These are phyloP conservation scores for Rosa multiflora DNA, from an alignment of 306 rosid genomes.

Conservation along the genomic window DNA sequence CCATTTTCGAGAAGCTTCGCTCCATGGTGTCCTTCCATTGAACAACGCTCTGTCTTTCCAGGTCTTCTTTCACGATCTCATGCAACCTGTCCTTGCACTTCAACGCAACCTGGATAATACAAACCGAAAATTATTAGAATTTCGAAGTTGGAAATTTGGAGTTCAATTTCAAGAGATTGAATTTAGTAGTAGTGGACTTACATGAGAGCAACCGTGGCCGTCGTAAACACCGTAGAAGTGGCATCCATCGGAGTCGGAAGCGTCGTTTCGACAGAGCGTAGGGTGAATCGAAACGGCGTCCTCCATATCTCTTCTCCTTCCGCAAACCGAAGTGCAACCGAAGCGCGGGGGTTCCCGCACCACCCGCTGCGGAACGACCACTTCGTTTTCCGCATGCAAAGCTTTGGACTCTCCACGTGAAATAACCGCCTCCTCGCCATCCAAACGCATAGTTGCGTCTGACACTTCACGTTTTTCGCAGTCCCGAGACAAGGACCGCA, in stretches of 20 bases:
- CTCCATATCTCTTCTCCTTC: conserved; percentile 91
- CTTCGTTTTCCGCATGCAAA: background rate
- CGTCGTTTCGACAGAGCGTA: conserved; percentile 3
- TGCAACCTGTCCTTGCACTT: conserved; percentile 46
- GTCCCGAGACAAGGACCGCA: background rate
- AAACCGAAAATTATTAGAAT: background rate
- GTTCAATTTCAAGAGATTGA: too few species aligned
- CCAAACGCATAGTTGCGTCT: background rate
- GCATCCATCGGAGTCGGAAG: background rate
- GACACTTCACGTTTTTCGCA: background rate
- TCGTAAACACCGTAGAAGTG: conserved; percentile 91
- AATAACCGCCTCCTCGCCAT: background rate
- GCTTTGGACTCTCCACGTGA: conserved; percentile 8
- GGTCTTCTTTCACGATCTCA: conserved; percentile 44
- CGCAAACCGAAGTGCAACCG: conserved; percentile 82
- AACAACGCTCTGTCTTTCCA: conserved; percentile 12
- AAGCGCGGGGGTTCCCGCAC: conserved; percentile 33
- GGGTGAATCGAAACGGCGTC: conserved; percentile 69
- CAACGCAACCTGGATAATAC: conserved; percentile 36
- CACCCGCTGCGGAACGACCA: background rate
- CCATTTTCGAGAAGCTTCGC: conserved; percentile 41
- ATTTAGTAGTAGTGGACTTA: conserved; percentile 10
- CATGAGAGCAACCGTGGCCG: conserved; percentile 99
- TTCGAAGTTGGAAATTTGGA: background rate
- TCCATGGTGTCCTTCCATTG: conserved; percentile 49